Base-by-base conservation (phyloP, 768 basidiomycete genomes). In the Phlebiopsis gigantea region DNA sequence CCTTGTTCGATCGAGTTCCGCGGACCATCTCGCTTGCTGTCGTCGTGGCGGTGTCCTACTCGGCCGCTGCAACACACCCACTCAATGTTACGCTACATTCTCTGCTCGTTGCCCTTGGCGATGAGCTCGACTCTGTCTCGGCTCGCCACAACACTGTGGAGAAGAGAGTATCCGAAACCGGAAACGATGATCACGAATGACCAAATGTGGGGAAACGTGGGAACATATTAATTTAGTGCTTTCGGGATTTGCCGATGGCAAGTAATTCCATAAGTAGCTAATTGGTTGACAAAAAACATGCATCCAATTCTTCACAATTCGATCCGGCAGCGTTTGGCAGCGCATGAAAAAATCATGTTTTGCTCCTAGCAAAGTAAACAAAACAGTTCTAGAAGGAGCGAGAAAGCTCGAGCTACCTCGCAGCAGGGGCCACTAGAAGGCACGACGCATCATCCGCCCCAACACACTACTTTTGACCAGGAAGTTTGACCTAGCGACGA, bases 1-100 rank as follows among this genome's bases (percentile, higher is more conserved):
- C 34, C 48, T 53, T 22, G 51, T 53, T 51, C 51, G 39, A 58
- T 58, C 53, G 30, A 58, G 22, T 58, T 57, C 48, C 24, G 28
- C 48, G 46, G 50, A 51, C 50, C 50, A 41, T 51, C 50, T 26
- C 43, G 41, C 25, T 14, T 31, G 34, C 45, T 7, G 24, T 41
- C 49, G 47, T 29, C 28, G 39, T 26, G 25, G 26, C 53, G 6
- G 29, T 30, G 55, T 49, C 26, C n/a, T 39, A 2, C 3, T 10
- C 31, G 8, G 17, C 12, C 12, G 12, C 34, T 17, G 5, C 54
- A 49, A 30, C 30, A 28, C 7, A 47, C 21, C 14, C 14, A 17
- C 5, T 3, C 46, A 28, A 47, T 24, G 45, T 2, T 48, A 25
- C 17, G 21, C 9, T n/a, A 24, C 7, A 9, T 15, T 56, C 6